Conservation (phyloP, 106 monocot species). For the Dactylorhiza incarnata region DNA sequence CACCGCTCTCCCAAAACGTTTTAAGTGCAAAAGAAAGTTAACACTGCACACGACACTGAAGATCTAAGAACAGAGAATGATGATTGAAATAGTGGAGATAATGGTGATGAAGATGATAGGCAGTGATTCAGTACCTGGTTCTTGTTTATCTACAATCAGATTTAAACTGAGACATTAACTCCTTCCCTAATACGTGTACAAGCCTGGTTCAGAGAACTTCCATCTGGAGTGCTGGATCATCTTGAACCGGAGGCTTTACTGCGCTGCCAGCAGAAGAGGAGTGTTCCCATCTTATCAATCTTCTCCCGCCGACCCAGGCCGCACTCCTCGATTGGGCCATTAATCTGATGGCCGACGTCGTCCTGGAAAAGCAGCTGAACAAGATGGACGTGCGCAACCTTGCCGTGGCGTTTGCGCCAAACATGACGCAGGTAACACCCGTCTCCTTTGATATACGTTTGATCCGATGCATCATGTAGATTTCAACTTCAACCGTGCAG, state of each 20-base stretch:
- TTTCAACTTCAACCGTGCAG: neutral
- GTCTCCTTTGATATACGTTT: neutral
- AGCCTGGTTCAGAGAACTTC: slow-evolving; percentile 82
- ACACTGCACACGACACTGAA: neutral
- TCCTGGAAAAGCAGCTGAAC: slow-evolving; percentile 48
- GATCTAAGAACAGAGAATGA: neutral
- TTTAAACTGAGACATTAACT: neutral
- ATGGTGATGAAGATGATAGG: neutral
- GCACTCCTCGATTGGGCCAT: slow-evolving; percentile 66
- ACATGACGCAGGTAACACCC: slow-evolving; percentile 53
- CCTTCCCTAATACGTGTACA: neutral
- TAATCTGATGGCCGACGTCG: slow-evolving; percentile 74
- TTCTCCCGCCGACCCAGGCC: slow-evolving; percentile 41
- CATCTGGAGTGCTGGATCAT: slow-evolving; percentile 52
- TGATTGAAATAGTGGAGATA: neutral
- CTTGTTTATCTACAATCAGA: neutral
- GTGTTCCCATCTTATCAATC: slow-evolving; percentile 37
- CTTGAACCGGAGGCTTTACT: slow-evolving; percentile 50
- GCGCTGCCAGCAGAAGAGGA: slow-evolving; percentile 68
- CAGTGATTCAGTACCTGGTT: neutral
- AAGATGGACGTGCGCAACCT: slow-evolving; percentile 69
- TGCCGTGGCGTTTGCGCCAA: slow-evolving; percentile 67
- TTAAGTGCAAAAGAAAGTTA: neutral
- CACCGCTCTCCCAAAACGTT: neutral
- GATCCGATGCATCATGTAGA: neutral